Evolutionary conservation across 2,329 filamentous ascomycete genomes (phyloP).

Genomic region (Fusarium neocosmosporiellum): DNA sequence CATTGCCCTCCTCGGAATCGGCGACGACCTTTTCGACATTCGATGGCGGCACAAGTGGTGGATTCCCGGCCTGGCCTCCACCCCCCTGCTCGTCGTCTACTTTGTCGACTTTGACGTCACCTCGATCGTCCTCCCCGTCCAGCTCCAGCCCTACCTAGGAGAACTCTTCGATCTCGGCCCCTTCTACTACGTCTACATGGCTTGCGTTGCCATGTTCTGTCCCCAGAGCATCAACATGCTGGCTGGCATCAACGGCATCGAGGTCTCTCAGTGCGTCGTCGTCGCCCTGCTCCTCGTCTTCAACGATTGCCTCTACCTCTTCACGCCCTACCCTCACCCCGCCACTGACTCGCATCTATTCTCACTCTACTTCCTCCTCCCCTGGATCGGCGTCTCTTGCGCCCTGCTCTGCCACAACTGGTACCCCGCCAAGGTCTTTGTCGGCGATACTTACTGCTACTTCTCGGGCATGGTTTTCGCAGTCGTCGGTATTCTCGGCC

Average conservation of each 20-base stretch:
- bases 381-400: slow-evolving; percentile 91
- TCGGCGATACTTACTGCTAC: slow-evolving; percentile 99
- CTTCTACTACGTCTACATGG: slow-evolving; percentile 97
- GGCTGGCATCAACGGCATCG: slow-evolving; percentile 99
- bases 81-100: slow-evolving; percentile 95
- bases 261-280: slow-evolving; percentile 93
- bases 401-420: slow-evolving; percentile 93
- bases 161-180: slow-evolving; percentile 84
- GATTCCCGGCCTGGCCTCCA: slow-evolving; percentile 92
- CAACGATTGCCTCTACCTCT: slow-evolving; percentile 90
- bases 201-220: slow-evolving; percentile 94
- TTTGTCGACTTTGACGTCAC: slow-evolving; percentile 99
- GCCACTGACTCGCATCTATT: slow-evolving; percentile 96
- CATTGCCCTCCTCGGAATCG: slow-evolving; percentile 89
- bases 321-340: slow-evolving; percentile 87
- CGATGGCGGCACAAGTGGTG: slow-evolving; percentile 99
- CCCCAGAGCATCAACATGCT: slow-evolving; percentile 99
- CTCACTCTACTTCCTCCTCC: slow-evolving; percentile 92
- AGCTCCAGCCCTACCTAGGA: slow-evolving; percentile 85
- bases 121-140: slow-evolving; percentile 89
- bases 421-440: slow-evolving; percentile 95
- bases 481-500: slow-evolving; percentile 93
- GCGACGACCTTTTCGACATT: slow-evolving; percentile 97
- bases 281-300: slow-evolving; percentile 84
- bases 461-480: slow-evolving; percentile 99